phyloP scores from a whole-genome alignment of 2,329 filamentous ascomycete species.

The Eurotiales sp. region DNA sequence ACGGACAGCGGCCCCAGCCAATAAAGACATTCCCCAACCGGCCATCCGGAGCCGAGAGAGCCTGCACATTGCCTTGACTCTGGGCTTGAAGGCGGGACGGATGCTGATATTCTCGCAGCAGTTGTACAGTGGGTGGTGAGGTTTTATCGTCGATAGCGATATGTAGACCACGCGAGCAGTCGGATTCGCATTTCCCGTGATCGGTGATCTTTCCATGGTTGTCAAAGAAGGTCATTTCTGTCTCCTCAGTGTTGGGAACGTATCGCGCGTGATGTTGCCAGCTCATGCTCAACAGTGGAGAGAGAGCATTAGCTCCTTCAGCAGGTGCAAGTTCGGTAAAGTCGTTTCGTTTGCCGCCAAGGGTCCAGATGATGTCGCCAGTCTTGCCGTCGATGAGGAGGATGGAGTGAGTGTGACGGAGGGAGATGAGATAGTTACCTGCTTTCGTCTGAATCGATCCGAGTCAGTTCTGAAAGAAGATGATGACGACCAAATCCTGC shows the following conservation, averaged over 20 bases:
- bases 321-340: neutral
- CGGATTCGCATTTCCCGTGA: neutral
- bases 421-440: neutral
- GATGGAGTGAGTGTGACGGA: neutral
- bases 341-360: neutral
- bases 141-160: neutral
- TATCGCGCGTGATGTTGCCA: conserved; percentile 49
- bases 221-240: conserved; percentile 9
- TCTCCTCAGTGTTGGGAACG: conserved; percentile 3
- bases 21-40: neutral
- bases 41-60: neutral
- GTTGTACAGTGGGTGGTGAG: neutral
- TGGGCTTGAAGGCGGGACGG: neutral
- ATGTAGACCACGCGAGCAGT: neutral
- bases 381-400: neutral
- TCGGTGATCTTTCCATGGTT: conserved; percentile 2
- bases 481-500: neutral
- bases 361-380: neutral
- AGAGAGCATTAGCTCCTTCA: neutral
- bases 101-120: neutral
- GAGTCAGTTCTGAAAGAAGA: neutral
- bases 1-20: neutral
- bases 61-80: neutral
- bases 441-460: neutral
- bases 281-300: conserved; percentile 35